Evolutionary conservation across 352 stramenopile species (phyloP), one percentile per base, ranked within the genome.

Genomic region (Phytopythium montanum): DNA sequence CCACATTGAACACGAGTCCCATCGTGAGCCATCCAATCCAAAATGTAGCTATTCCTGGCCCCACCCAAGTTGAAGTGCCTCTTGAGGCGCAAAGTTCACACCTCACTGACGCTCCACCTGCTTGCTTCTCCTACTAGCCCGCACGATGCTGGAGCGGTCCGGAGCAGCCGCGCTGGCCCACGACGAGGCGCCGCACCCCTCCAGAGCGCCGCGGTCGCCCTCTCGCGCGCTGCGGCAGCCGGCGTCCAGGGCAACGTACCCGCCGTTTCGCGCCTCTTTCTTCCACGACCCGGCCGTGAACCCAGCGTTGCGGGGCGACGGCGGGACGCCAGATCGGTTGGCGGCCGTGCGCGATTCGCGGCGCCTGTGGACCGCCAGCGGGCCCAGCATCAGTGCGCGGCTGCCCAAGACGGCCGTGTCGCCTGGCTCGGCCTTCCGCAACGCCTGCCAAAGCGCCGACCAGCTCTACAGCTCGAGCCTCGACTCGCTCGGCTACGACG

Each of bases 391-490:
- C 61, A 73, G 79, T 52, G 53, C 66, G 14, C 63, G 79, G 2
- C 56, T 82, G 29, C 73, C 73, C n/a, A 87, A 76, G 67, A 90
- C 81, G 0, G 72, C 66, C 0, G 74, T 81, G 19, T 68, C 73
- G 31, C 77, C 77, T 2, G 81, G 81, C 19, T 87, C 81, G 5
- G 81, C 81, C 1, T 91, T 91, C 45, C 69, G 66, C 34, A 88
- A 88, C 69, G 68, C 85, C 25, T 82, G 73, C 36, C 52, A 76
- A 1, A 87, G 79, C 55, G 65, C 75, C 16, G 81, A 91, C 59
- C 73, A 80, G 36, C 74, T 91, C 23, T 91, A 91, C 59, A 91
- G 77, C 66, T 80, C 75, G 14, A 87, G 66, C 36, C 68, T 56
- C 36, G 70, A 79, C 33, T 75, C 77, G 0, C 54, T 91, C 14